phyloP scores from a whole-genome alignment of 306 rosid species.

The Prunus padus region DNA sequence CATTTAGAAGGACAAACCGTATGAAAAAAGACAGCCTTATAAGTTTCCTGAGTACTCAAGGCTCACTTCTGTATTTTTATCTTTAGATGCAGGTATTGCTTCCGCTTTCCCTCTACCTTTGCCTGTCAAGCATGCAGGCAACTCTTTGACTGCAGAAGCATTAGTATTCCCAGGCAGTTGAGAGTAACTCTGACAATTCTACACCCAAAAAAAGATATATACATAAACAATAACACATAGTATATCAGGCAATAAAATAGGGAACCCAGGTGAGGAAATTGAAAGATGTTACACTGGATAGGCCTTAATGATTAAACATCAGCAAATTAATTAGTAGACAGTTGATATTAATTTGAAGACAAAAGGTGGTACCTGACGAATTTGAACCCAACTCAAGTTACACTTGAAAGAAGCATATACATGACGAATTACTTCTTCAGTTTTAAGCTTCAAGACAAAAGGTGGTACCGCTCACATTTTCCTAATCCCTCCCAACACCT shows the following conservation, averaged over 20 bases:
- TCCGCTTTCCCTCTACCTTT: slow-evolving; percentile 72
- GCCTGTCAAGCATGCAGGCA: slow-evolving; percentile 45
- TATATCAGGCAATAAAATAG: background rate
- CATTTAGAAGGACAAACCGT: slow-evolving; percentile 84
- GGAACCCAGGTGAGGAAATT: background rate
- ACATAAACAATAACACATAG: background rate
- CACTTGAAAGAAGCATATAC: too few species aligned
- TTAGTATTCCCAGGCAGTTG: slow-evolving; percentile 62
- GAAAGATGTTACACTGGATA: background rate
- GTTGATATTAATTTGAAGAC: background rate
- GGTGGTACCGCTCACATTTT: background rate
- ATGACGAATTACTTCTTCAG: background rate
- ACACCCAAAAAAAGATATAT: background rate
- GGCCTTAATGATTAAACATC: background rate
- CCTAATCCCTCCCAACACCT: background rate
- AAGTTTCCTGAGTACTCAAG: slow-evolving; percentile 43
- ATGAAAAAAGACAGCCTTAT: slow-evolving; percentile 66
- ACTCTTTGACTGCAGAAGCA: slow-evolving; percentile 55
- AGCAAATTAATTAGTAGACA: background rate
- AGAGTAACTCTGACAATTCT: slow-evolving; percentile 89
- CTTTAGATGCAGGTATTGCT: slow-evolving; percentile 43
- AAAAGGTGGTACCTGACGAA: too few species aligned
- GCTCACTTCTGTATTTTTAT: slow-evolving; percentile 35
- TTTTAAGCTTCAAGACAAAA: too few species aligned
- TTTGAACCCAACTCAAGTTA: too few species aligned